Evolutionary conservation across 495 filamentous ascomycete species (phyloP).

Genomic region (Daldinia caldariorum): DNA sequence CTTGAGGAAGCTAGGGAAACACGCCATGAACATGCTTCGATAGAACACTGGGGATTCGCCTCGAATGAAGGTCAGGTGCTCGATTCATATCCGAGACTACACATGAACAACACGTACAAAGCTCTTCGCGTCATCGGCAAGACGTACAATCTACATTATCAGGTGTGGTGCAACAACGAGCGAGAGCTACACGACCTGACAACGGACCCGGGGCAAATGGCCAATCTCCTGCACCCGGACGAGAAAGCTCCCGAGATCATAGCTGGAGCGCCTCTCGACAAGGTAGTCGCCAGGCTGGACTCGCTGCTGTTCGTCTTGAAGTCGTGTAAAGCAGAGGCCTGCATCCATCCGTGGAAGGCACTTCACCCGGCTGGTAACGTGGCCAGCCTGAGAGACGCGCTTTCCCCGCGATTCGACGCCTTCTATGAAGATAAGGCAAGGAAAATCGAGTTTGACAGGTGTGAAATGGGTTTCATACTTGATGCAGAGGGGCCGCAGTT

Average conservation of each 20-base stretch:
- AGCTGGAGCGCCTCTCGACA: constrained; percentile 57
- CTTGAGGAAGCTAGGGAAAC: constrained; percentile 44
- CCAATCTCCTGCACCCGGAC: constrained; percentile 62
- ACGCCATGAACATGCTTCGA: constrained; percentile 71
- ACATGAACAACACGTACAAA: constrained; percentile 71
- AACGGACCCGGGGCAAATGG: constrained; percentile 68
- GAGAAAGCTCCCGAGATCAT: constrained; percentile 41
- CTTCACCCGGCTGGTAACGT: constrained; percentile 64
- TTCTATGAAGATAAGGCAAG: constrained; percentile 64
- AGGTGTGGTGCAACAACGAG: constrained; percentile 73
- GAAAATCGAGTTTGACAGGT: constrained; percentile 64
- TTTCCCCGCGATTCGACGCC: constrained; percentile 61
- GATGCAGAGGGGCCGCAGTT: constrained; percentile 70
- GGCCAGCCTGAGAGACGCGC: constrained; percentile 53
- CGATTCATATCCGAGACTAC: constrained; percentile 41
- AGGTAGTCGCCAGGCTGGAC: constrained; percentile 64
- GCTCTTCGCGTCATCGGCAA: constrained; percentile 65
- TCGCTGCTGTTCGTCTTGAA: constrained; percentile 71
- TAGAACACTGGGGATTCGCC: constrained; percentile 71
- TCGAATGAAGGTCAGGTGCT: constrained; percentile 60
- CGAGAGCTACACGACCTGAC: constrained; percentile 71
- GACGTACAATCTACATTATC: constrained; percentile 68
- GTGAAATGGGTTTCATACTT: constrained; percentile 68
- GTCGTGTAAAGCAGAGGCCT: constrained; percentile 67
- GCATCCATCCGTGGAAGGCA: constrained; percentile 66